phyloP scores from a whole-genome alignment of 768 basidiomycete species.

The Boletus rubroflammeus region DNA sequence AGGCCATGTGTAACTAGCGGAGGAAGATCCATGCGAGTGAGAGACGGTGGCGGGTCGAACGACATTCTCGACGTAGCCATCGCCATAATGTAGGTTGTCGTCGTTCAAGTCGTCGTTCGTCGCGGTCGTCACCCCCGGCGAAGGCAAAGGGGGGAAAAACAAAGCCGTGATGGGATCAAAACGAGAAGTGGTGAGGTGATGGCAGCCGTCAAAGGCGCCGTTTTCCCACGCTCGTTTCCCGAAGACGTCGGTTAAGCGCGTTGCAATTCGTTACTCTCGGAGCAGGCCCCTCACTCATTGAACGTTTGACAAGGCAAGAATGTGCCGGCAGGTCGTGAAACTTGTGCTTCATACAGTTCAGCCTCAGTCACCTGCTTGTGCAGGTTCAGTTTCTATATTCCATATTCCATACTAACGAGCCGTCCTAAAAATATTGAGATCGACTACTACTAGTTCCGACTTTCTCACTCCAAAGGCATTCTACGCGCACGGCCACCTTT shows the following conservation, averaged over 20 bases:
- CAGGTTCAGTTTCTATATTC: background rate
- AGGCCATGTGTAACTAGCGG: slow-evolving; percentile 8
- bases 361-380: slow-evolving; percentile 1
- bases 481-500: background rate
- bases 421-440: background rate
- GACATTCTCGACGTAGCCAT: slow-evolving; percentile 17
- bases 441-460: too few species aligned
- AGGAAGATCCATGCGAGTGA: slow-evolving; percentile 10
- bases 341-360: background rate
- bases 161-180: slow-evolving; percentile 15
- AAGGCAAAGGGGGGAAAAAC: slow-evolving; percentile 17
- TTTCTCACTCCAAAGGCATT: background rate
- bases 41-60: slow-evolving; percentile 8
- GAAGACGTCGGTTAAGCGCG: slow-evolving; percentile 15
- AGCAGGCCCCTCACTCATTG: too few species aligned
- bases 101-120: slow-evolving; percentile 6
- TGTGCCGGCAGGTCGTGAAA: background rate
- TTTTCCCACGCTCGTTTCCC: slow-evolving; percentile 25
- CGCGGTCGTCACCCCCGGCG: slow-evolving; percentile 15
- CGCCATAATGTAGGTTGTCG: slow-evolving; percentile 10
- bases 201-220: slow-evolving; percentile 13
- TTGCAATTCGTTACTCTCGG: slow-evolving; percentile 2
- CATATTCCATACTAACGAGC: background rate
- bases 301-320: slow-evolving; percentile 5
- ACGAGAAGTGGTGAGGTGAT: slow-evolving; percentile 4